Percentiles rank a stretch among this genome's conserved stretches.
Conservation (phyloP, 2,329 filamentous ascomycete species). For the Mariannaea sp. region DNA sequence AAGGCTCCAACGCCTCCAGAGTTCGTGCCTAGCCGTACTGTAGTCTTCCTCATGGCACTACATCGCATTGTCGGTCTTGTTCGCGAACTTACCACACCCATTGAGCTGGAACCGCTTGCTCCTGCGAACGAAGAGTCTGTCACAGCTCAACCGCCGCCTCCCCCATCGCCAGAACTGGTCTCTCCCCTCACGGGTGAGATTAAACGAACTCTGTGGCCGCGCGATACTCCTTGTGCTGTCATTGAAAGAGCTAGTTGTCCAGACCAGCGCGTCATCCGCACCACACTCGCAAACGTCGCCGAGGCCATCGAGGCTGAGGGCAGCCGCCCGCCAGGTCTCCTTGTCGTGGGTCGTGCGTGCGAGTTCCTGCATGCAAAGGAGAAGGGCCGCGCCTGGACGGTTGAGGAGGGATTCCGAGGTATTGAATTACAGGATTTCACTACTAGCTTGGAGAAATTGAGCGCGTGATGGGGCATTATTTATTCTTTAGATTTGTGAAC, state of each 20-base stretch:
- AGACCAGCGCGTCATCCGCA: constrained; percentile 90
- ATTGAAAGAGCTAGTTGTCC: constrained; percentile 92
- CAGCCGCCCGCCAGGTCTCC: constrained; percentile 82
- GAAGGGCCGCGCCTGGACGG: constrained; percentile 71
- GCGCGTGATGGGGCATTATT: constrained; percentile 18
- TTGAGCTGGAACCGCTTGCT: constrained; percentile 40
- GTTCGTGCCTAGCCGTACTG: constrained; percentile 76
- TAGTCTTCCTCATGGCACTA: constrained; percentile 93
- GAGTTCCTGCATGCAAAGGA: constrained; percentile 70
- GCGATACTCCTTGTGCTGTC: constrained; percentile 84
- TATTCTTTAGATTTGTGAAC: neutral
- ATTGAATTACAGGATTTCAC: constrained; percentile 59
- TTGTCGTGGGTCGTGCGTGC: constrained; percentile 85
- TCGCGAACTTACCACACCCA: constrained; percentile 64
- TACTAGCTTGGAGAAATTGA: constrained; percentile 30
- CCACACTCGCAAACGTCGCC: constrained; percentile 78
- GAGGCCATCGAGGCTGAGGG: constrained; percentile 88
- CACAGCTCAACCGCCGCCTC: constrained; percentile 19
- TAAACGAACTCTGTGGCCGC: constrained; percentile 66
- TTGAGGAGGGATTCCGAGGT: constrained; percentile 85
- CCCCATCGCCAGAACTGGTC: constrained; percentile 13
- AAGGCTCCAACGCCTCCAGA: constrained; percentile 79
- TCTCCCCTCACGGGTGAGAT: constrained; percentile 14
- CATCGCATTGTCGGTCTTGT: constrained; percentile 81
- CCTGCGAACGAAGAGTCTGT: constrained; percentile 31